Evolutionary conservation across 805 yeast genomes (phyloP).

Genomic region (Candida dajiaensis): DNA sequence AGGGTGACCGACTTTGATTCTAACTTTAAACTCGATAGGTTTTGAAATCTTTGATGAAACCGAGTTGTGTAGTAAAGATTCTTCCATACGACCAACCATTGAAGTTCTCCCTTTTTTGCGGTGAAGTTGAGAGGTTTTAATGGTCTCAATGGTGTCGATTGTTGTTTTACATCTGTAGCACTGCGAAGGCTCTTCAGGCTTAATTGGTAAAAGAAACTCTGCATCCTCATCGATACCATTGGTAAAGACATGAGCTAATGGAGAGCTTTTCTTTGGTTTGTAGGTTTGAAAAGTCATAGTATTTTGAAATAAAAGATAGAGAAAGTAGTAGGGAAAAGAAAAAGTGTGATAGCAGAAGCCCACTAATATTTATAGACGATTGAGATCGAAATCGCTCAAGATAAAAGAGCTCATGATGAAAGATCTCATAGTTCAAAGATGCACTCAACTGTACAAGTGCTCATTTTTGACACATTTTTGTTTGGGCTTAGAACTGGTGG

Average conservation of each 20-base stretch:
- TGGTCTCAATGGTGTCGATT: neutral
- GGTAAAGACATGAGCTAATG: neutral
- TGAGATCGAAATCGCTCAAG: neutral
- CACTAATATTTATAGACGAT: neutral
- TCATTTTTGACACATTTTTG: neutral
- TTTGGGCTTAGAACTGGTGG: neutral
- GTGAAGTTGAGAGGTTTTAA: conserved; percentile 2
- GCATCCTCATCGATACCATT: neutral
- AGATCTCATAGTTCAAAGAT: too few relatives aligned
- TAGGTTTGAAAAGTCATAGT: neutral
- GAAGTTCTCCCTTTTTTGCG: neutral
- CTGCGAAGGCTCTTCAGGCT: neutral
- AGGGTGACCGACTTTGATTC: conserved; percentile 11
- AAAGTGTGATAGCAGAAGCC: too few relatives aligned
- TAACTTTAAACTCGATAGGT: conserved; percentile 24
- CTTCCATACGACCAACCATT: conserved; percentile 15
- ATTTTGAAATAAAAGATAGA: neutral
- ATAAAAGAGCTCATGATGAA: neutral
- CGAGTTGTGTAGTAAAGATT: conserved; percentile 18
- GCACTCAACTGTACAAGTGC: neutral
- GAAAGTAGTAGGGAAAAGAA: too few relatives aligned
- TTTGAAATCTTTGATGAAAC: conserved; percentile 16
- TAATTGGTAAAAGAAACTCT: neutral
- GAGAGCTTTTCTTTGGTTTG: neutral
- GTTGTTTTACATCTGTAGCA: neutral